Evolutionary conservation across 208 protist genomes (phyloP).

Genomic region (Blechomonas ayalai): DNA sequence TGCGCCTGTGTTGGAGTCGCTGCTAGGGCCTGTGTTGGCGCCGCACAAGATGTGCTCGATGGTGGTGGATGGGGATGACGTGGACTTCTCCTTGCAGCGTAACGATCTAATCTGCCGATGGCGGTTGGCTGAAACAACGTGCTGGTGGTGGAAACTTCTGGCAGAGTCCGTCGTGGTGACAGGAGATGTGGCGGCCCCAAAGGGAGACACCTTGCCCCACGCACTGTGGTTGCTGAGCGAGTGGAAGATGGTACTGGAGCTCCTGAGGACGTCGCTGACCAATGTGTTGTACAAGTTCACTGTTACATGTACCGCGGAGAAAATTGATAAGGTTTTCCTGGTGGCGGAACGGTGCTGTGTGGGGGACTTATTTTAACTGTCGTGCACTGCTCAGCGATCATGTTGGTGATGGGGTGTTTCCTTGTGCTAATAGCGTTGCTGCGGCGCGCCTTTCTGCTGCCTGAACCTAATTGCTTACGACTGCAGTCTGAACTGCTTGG

Average conservation of each 20-base stretch:
- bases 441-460: too few species aligned
- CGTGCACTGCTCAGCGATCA: constrained; percentile 11
- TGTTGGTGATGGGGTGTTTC: constrained; percentile 11
- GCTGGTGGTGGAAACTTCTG: constrained; percentile 42
- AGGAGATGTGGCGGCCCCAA: neutral
- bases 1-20: neutral
- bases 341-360: too few species aligned
- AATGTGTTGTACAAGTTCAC: constrained; percentile 25
- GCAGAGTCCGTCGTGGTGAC: constrained; percentile 16
- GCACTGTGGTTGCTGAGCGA: constrained; percentile 42
- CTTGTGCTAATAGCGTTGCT: too few species aligned
- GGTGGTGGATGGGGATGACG: constrained; percentile 25
- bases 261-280: constrained; percentile 9
- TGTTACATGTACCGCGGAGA: too few species aligned
- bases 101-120: constrained; percentile 23
- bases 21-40: constrained; percentile 4
- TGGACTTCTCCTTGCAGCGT: constrained; percentile 35
- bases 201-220: neutral
- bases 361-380: constrained; percentile 15
- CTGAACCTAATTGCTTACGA: too few species aligned
- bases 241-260: constrained; percentile 25
- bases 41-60: constrained; percentile 30
- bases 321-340: constrained; percentile 1
- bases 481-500: too few species aligned
- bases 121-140: constrained; percentile 9